phyloP scores from a whole-genome alignment of 1,139 yeast species.

The Hanseniaspora sp. region DNA sequence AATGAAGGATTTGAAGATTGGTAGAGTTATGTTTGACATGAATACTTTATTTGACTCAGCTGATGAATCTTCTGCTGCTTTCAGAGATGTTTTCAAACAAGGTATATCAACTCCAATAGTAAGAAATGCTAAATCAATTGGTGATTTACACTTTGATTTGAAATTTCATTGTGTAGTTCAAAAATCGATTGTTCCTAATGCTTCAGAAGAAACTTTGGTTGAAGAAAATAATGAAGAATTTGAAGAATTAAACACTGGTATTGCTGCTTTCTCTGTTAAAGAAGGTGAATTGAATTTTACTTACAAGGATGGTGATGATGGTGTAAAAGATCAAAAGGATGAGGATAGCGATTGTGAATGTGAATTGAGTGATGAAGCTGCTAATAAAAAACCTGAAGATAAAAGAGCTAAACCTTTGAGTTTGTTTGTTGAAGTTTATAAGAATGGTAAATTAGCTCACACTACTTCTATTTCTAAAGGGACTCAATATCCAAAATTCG shows the following conservation, averaged over 20 bases:
- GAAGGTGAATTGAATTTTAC: conserved; percentile 30
- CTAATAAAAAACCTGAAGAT: conserved; percentile 34
- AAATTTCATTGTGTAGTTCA: conserved; percentile 72
- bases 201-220: conserved; percentile 61
- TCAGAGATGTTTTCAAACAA: conserved; percentile 30
- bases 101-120: conserved; percentile 44
- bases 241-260: conserved; percentile 89
- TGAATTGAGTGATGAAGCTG: conserved; percentile 18
- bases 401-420: conserved; percentile 41
- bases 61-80: conserved; percentile 26
- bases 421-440: conserved; percentile 59
- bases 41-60: conserved; percentile 51
- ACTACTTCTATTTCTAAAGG: conserved; percentile 52
- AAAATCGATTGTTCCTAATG: conserved; percentile 67
- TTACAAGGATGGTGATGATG: conserved; percentile 29
- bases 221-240: conserved; percentile 70
- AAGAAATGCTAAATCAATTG: conserved; percentile 74
- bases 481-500: conserved; percentile 60
- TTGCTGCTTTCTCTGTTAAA: conserved; percentile 42
- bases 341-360: conserved; percentile 24
- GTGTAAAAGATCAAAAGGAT: conserved; percentile 23
- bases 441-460: conserved; percentile 49
- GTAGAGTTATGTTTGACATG: conserved; percentile 65
- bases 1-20: conserved; percentile 71
- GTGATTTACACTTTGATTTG: conserved; percentile 57